These are phyloP conservation scores for Lavandula angustifolia DNA, from an alignment of 257 asterid genomes.

Conservation along the genomic window DNA sequence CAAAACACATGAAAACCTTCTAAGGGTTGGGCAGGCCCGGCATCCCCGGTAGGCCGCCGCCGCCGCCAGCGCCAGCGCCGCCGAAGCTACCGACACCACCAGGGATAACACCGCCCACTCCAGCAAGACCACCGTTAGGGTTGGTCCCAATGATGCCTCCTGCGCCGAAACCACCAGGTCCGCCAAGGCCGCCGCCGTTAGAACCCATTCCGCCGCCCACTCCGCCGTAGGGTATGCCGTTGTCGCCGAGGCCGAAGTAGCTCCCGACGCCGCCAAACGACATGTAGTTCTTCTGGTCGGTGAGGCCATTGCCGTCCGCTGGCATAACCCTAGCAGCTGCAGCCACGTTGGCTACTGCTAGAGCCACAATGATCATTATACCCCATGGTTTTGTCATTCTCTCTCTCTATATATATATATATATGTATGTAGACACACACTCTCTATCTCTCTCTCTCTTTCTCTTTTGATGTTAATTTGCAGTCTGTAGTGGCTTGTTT, in stretches of 20 bases:
- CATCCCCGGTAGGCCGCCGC: too few relatives aligned
- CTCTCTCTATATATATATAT: neutral
- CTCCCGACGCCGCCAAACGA: constrained; percentile 42
- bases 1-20: neutral
- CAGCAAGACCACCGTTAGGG: constrained; percentile 38
- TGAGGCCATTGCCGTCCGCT: constrained; percentile 30
- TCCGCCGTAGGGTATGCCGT: constrained; percentile 52
- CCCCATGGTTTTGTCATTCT: constrained; percentile 7
- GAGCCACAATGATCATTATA: constrained; percentile 28
- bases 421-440: neutral
- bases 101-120: constrained; percentile 32
- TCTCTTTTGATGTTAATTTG: neutral
- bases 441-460: neutral
- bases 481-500: neutral
- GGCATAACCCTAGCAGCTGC: constrained; percentile 43
- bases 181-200: constrained; percentile 31
- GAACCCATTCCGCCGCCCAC: constrained; percentile 43
- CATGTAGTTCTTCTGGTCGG: constrained; percentile 43
- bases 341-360: constrained; percentile 27
- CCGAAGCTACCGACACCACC: constrained; percentile 27
- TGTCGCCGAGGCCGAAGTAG: constrained; percentile 44
- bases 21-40: constrained; percentile 29
- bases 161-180: constrained; percentile 33
- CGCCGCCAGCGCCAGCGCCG: constrained; percentile 4
- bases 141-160: constrained; percentile 50